These are phyloP conservation scores for Sphaceloma murrayae DNA, from an alignment of 2,329 filamentous ascomycete species.

Conservation along the genomic window DNA sequence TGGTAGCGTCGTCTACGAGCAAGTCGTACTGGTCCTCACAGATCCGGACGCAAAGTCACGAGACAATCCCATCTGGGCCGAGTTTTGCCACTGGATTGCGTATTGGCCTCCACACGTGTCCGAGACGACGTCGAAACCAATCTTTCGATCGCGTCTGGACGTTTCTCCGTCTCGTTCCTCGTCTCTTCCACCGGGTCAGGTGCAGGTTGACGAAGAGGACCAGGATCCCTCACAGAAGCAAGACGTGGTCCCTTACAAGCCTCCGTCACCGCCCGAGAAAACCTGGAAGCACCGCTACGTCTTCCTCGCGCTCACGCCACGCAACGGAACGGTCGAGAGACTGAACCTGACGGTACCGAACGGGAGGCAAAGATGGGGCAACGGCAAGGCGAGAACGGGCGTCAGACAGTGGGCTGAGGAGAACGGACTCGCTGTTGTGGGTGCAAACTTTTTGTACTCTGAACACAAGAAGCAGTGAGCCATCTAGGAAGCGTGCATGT, in stretches of 20 bases:
- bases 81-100: constrained; percentile 50
- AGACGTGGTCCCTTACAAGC: constrained; percentile 42
- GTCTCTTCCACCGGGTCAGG: neutral
- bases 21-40: constrained; percentile 44
- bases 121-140: too few species aligned
- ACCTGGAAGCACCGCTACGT: constrained; percentile 51
- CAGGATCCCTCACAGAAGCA: constrained; percentile 18
- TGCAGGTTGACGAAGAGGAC: neutral
- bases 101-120: too few species aligned
- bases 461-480: constrained; percentile 41
- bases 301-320: constrained; percentile 42
- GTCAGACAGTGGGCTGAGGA: constrained; percentile 43
- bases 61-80: constrained; percentile 45
- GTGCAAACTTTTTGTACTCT: constrained; percentile 39
- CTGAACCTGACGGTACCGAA: constrained; percentile 38
- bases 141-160: too few species aligned
- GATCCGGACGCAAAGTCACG: constrained; percentile 51
- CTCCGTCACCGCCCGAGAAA: constrained; percentile 46
- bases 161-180: neutral
- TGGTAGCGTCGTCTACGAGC: constrained; percentile 25
- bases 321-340: constrained; percentile 35
- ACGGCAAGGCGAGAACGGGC: constrained; percentile 40
- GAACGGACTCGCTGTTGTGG: constrained; percentile 41
- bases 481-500: too few species aligned
- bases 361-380: constrained; percentile 48